Base-by-base conservation (phyloP, 805 yeast genomes). In the Nematodospora valgi region DNA sequence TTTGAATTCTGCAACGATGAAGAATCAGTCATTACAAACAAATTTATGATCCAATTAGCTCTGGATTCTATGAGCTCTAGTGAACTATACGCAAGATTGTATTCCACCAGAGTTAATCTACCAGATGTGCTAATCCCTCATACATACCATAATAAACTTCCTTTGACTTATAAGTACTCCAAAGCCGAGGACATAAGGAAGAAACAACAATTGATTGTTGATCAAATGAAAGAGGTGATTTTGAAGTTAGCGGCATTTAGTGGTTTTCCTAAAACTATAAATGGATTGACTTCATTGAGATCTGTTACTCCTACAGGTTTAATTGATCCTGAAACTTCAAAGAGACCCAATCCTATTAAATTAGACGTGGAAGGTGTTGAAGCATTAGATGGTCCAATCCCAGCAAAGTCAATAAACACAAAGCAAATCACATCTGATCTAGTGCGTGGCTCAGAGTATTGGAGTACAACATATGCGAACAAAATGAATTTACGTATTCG, bases 231-330 rank as follows among this genome's bases (percentile, higher is more conserved):
- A 38, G 96, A 87, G 46, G 77, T 87, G 6, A 57, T 87, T 3
- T 59, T 87, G 48, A 87, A 86, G 51, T 68, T 85, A 3, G 73
- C 83, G 0, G 93, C 94, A 0, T 58, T 87, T 30, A 76, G 78
- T 11, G 96, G 96, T 0, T 64, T 86, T 6, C 96, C 96, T 1
- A 79, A 78, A 45, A 74, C 86, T 2, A 87, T 87, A 52, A 87
- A 87, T 52, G 70, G 89, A 1, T 58, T 87, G 49, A 78, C 74
- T 44, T 64, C 68, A n/a, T 59, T 86, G 35, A 74, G 73, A 38
- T 70, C 71, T 19, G 75, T 64, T 1, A 84, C 94, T 0, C 94
- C 95, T 5, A 46, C 53, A 7, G 40, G 48, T 22, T 41, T 55
- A 21, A 40, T 40, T 18, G 55, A 57, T 6, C 10, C 30, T 5